Conservation (phyloP, 2,329 filamentous ascomycete species). For the Exophiala spinifera region DNA sequence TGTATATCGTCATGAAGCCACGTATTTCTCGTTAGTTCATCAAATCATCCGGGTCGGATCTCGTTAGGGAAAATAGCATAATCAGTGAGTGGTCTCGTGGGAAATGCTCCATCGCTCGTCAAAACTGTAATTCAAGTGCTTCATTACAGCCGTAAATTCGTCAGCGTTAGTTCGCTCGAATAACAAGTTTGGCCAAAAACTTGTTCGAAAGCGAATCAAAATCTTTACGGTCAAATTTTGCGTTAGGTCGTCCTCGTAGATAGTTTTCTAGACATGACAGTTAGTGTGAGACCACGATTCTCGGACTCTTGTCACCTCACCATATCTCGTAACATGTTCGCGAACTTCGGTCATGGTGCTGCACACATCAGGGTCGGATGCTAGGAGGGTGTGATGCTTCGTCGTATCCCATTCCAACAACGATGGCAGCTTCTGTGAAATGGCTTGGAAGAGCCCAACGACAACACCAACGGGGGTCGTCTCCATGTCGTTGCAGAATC, state of each 20-base stretch:
- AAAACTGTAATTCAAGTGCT: slow-evolving; percentile 12
- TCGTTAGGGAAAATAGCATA: slow-evolving; percentile 18
- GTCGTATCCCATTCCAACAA: slow-evolving; percentile 92
- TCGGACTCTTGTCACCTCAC: slow-evolving; percentile 53
- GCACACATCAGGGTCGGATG: slow-evolving; percentile 88
- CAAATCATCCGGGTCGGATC: slow-evolving; percentile 20
- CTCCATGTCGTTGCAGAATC: slow-evolving; percentile 97
- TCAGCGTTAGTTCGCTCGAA: slow-evolving; percentile 59
- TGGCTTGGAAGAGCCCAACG: slow-evolving; percentile 93
- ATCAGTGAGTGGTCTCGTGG: slow-evolving; percentile 18
- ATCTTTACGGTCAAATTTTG: slow-evolving; percentile 84
- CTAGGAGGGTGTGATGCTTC: slow-evolving; percentile 85
- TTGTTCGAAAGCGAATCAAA: slow-evolving; percentile 97
- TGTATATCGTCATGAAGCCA: slow-evolving; percentile 7
- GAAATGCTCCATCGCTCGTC: slow-evolving; percentile 19
- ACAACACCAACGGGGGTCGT: slow-evolving; percentile 93
- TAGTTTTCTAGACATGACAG: slow-evolving; percentile 72
- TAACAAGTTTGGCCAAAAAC: slow-evolving; percentile 93
- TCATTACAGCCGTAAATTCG: slow-evolving; percentile 16
- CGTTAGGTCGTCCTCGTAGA: slow-evolving; percentile 72
- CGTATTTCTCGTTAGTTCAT: slow-evolving; percentile 16
- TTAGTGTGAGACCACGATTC: slow-evolving; percentile 14
- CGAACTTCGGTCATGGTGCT: slow-evolving; percentile 95
- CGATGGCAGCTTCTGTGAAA: slow-evolving; percentile 90
- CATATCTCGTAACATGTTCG: slow-evolving; percentile 87